Evolutionary conservation across 2,329 filamentous ascomycete species (phyloP), one percentile per base, ranked within the genome.

Genomic region (Microcyclospora pomicola): DNA sequence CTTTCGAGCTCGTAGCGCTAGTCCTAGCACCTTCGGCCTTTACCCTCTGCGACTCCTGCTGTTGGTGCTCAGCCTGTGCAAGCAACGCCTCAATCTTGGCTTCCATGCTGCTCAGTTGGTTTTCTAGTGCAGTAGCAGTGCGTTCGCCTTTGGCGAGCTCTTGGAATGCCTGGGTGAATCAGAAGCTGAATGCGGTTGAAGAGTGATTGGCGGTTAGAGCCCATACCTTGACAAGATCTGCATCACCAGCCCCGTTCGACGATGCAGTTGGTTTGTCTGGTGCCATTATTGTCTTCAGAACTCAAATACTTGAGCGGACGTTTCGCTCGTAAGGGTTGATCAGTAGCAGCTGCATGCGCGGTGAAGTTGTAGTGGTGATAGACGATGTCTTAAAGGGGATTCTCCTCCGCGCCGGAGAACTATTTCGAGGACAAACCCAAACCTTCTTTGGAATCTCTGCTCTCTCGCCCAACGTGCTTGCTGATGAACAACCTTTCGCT

Each of bases 101-200:
- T 50, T 76, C 72, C 37, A 76, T 61, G 15, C 59, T 59, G 40
- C 63, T 64, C 27, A 76, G 62, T 46, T 73, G 67, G 42, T 63
- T 64, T 50, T 76, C 72, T 24, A 76, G 54, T 14, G 65, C 68
- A 19, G 67, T 59, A 5, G 72, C 72, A 27, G 71, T 69, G 42
- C 60, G 61, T 55, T 76, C 72, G 49, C 72, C 72, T 41, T 67
- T 70, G 27, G 64, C 61, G 27, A 70, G 59, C 42, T 68, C 66
- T 47, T 68, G 60, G 51, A 69, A 66, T 28, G 66, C 66, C 67
- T 70, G 48, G 11, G 6, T 33, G 14, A 13, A 37, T 32, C 33
- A 35, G 33, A 34, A 12, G 19, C 36, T 24, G 15, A 15, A 16
- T 33, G 15, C 27, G 12, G 29, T 36, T 27, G 27, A 29, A 10